Conservation (phyloP, 1,139 yeast genomes). For the Arxiozyma slooffiae region DNA sequence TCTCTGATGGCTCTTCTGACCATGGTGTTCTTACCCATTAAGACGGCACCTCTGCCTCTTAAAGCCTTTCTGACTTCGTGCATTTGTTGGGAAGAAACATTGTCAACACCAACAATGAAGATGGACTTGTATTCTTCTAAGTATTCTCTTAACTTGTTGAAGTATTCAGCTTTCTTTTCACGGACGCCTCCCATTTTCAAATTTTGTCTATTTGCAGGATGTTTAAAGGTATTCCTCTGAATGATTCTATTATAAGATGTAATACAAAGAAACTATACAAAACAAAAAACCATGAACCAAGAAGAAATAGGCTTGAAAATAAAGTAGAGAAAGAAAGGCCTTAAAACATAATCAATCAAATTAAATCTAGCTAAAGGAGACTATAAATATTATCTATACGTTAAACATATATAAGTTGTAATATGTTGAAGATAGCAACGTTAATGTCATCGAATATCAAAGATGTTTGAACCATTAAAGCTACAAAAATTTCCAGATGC, state of each 20-base stretch:
- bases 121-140: constrained; percentile 95
- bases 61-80: constrained; percentile 97
- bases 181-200: constrained; percentile 99
- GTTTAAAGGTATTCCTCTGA: constrained; percentile 59
- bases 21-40: constrained; percentile 99
- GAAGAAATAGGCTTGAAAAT: neutral
- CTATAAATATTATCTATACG: too few species aligned
- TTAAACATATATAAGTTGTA: too few species aligned
- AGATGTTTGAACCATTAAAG: too few species aligned
- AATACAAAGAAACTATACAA: neutral
- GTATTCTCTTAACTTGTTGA: constrained; percentile 87
- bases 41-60: constrained; percentile 88
- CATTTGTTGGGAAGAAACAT: constrained; percentile 99
- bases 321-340: too few species aligned
- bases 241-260: neutral
- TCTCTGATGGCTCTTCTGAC: constrained; percentile 99
- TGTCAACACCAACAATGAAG: constrained; percentile 98
- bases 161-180: constrained; percentile 94
- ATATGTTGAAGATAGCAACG: too few species aligned
- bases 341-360: too few species aligned
- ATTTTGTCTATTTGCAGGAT: constrained; percentile 67
- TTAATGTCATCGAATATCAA: too few species aligned
- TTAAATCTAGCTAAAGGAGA: too few species aligned
- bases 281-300: too few species aligned
- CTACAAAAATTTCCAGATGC: too few species aligned